Conservation (phyloP, 2,329 filamentous ascomycete genomes). For the Meredithiella fracta region DNA sequence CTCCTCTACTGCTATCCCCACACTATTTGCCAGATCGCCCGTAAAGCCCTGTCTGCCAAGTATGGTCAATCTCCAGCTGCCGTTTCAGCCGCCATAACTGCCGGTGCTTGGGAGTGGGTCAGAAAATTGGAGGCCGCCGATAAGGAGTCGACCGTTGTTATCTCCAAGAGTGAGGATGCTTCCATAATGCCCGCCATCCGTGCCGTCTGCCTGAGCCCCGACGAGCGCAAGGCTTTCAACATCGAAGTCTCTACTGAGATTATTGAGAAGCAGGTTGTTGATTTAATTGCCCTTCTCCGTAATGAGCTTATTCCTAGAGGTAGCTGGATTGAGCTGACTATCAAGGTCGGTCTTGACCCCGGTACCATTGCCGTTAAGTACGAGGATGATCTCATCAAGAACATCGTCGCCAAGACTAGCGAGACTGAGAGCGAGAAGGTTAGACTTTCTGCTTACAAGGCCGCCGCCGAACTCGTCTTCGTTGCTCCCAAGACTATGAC, state of each 20-base stretch:
- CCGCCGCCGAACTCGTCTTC: conserved; percentile 82
- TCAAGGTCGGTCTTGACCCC: conserved; percentile 68
- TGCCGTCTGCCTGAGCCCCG: conserved; percentile 44
- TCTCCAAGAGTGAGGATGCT: conserved; percentile 46
- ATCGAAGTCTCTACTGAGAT: conserved; percentile 28
- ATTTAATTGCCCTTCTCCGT: conserved; percentile 61
- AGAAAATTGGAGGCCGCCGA: conserved; percentile 49
- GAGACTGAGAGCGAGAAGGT: conserved; percentile 27
- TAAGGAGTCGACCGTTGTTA: conserved; percentile 56
- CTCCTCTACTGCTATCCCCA: conserved; percentile 42
- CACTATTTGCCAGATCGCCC: conserved; percentile 46
- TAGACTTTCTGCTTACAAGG: conserved; percentile 60
- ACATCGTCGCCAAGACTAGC: conserved; percentile 40
- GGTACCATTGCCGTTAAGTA: conserved; percentile 55
- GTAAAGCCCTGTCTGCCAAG: conserved; percentile 42
- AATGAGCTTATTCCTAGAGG: conserved; percentile 59
- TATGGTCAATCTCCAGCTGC: conserved; percentile 43
- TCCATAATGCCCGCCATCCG: conserved; percentile 46
- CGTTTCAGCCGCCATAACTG: conserved; percentile 47
- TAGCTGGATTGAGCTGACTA: conserved; percentile 79
- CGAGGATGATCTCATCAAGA: conserved; percentile 46
- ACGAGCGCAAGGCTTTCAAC: conserved; percentile 30
- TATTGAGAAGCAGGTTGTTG: conserved; percentile 56
- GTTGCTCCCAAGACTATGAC: conserved; percentile 75
- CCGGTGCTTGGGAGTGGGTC: conserved; percentile 69